phyloP scores from a whole-genome alignment of 306 rosid species.

The Cucurbita ficifolia region DNA sequence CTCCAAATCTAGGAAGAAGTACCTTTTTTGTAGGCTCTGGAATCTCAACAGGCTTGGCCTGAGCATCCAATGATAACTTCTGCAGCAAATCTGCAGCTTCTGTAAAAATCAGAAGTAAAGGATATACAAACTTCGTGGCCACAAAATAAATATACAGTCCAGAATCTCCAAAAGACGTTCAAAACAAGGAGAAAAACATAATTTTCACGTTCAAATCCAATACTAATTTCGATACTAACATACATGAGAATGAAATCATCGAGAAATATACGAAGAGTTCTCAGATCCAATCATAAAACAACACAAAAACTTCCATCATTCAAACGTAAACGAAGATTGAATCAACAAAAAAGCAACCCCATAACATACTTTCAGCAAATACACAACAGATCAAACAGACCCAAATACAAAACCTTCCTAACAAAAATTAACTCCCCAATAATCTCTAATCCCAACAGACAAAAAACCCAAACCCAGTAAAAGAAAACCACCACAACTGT shows the following conservation, averaged over 20 bases:
- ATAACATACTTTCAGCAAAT: not conserved
- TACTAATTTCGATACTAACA: not conserved
- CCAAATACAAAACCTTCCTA: not conserved
- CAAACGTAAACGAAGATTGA: not conserved
- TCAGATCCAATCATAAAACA: not conserved
- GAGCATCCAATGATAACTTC: conserved; percentile 66
- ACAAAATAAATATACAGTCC: not conserved
- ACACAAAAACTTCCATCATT: not conserved
- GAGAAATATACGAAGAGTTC: not conserved
- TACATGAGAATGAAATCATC: not conserved
- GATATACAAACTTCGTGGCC: conserved; percentile 16
- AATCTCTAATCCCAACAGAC: not conserved
- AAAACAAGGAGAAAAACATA: not conserved
- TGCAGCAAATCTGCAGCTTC: conserved; percentile 85
- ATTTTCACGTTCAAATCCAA: not conserved
- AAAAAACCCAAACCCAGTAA: not conserved
- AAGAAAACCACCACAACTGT: not conserved
- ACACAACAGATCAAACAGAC: not conserved
- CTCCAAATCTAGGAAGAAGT: not conserved
- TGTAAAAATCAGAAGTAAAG: conserved; percentile 32
- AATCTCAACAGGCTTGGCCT: conserved; percentile 68
- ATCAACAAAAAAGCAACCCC: not conserved
- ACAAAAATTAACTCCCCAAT: not conserved
- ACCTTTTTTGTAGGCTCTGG: conserved; percentile 80
- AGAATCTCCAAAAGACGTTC: not conserved